Evolutionary conservation across 1,284 basidiomycete genomes (phyloP), one percentile per base, ranked within the genome.

Genomic region (Ustilago bromivora): DNA sequence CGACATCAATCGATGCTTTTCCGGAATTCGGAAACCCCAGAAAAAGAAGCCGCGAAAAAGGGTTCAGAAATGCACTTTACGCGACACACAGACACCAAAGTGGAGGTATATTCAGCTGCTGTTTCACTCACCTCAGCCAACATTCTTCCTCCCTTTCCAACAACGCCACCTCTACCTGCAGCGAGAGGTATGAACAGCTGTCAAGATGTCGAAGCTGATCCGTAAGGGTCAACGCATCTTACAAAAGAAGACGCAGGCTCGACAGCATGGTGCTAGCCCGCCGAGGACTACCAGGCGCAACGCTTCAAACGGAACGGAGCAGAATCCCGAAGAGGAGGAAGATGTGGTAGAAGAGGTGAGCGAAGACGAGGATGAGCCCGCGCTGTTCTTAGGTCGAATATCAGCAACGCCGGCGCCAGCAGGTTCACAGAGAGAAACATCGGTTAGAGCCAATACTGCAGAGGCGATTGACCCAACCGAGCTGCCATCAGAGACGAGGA

Each of bases 211-310:
- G 3, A 77, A 73, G 40, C 51, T 77, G 54, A 72, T 77, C 57
- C 75, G 75, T 13, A 77, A 77, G 58, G 71, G 71, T 38, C 75
- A 73, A 53, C 62, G 71, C 12, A 77, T 77, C 47, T 63, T 77
- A 8, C 75, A 77, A 35, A 53, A 73, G 38, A 61, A 63, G 32
- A 59, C 54, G 0, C 66, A 65, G 41, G 66, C 62, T 41, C 56
- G 74, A 46, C 59, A 59, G 47, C 58, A 67, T n/a, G 70, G 53
- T 5, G 40, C 46, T 4, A 13, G 38, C 19, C 17, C n/a, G 3
- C 49, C 60, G 19, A 17, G 49, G 0, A 49, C 51, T 11, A 56
- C 7, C 13, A 19, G 36, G 28, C 38, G 32, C 9, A 38, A 43
- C 23, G 46, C 19, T 47, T 43, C 31, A 31, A n/a, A 47, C n/a